Evolutionary conservation across 768 basidiomycete genomes (phyloP), one percentile per base, ranked within the genome.

Genomic region (Boletus sp.): DNA sequence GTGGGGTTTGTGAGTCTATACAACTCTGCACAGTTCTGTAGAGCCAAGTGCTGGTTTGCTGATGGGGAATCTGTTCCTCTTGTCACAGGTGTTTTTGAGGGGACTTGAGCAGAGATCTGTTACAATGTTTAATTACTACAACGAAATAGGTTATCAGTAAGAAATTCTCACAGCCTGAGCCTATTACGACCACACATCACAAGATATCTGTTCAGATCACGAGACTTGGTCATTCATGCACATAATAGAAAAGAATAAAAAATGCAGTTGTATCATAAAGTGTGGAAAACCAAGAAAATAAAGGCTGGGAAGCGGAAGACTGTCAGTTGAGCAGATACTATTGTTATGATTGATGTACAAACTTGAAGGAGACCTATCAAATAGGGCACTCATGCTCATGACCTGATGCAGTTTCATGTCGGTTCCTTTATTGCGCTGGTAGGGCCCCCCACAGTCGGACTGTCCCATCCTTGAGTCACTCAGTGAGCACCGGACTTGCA

Each of bases 401-500:
- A 17, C 33, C 39, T 32, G 15, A 50, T 12, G 12, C 15, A 11
- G 2, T 10, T 45, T 14, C 35, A 3, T 36, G 28, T 11, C 5
- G 17, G 5, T 18, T 4, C 9, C 30, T 33, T 47, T 24, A 52
- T 15, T 57, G 50, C 4, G 58, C 42, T 24, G 85, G 81, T 11
- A 72, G 71, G 1, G 88, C 91, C 1, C 92, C 92, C n/a, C 90
- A 75, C 39, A 94, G 64, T 9, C 84, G 78, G 8, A 83, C 71
- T 5, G 83, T 78, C 0, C 91, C 91, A 60, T 90, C 90, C 60
- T 83, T 82, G 58, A 94, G 73, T 18, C 75, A 79, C 67, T 93
- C 89, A 0, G 89, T 92, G 61, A 94, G 80, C 42, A 94, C 76
- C 11, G 92, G 91, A 58, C 89, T 92, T 6, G 92, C 90, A 11